Base-by-base conservation (phyloP, 345 rosid species). In the Geranium brycei region DNA sequence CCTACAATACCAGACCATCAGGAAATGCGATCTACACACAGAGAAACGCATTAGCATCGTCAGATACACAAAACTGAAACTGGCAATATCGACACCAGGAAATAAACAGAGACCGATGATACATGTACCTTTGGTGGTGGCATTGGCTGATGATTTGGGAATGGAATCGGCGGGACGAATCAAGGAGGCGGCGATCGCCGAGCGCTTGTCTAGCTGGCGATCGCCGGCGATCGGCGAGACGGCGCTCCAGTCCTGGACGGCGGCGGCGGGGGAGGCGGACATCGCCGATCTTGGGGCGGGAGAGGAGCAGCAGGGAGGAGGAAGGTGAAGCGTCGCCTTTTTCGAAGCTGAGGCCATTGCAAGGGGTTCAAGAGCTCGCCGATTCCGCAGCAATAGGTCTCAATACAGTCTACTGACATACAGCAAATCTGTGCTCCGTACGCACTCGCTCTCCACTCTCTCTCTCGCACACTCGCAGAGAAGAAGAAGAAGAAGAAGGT, bases 331-430 rank as follows among this genome's bases (percentile, higher is more conserved):
- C 96, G 95, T 76, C 91, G 91, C 65, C 77, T 77, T 86, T 89
- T 89, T 66, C 96, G 87, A 30, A 87, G 84, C 57, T 89, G 96
- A 62, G 96, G 96, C 91, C 96, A 89, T 92, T 89, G 98, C 62
- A 86, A 69, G 55, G 96, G 96, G 74, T 92, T 92, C 41, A 79
- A 82, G 58, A 84, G 87, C 76, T 76, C 88, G 56, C 95, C 91
- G 78, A 87, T 81, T 85, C 88, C 96, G 79, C 88, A 82, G 74
- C 75, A 73, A 73, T 74, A 73, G 73, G 79, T 73, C 82, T 71
- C 91, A 47, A 66, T 66, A 72, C 91, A 92, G 69, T 85, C 89
- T 69, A 79, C 81, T 86, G 93, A 89, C 96, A 92, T 89, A 87
- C 98, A 92, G 92, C 93, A 86, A 77, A 40, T 41, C 32, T 28